These are phyloP conservation scores for Hymenoscyphus repandus DNA, from an alignment of 2,329 filamentous ascomycete genomes.

Conservation along the genomic window DNA sequence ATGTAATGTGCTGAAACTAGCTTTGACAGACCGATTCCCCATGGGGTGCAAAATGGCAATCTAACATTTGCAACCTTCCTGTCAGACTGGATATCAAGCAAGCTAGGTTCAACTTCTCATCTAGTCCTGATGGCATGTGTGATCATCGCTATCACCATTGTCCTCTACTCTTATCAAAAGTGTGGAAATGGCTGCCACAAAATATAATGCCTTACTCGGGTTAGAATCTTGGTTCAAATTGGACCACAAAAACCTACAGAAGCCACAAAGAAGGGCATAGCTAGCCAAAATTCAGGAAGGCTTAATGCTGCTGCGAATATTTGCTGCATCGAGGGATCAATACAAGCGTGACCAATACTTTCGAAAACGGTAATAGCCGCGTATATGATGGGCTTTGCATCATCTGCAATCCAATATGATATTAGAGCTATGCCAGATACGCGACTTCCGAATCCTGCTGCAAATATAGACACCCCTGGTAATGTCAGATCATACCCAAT, in stretches of 20 bases:
- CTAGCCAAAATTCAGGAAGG: slow-evolving; percentile 22
- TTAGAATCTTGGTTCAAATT: background rate
- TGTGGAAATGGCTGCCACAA: background rate
- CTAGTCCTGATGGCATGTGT: no score
- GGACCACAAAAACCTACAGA: slow-evolving; percentile 20
- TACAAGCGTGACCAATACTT: slow-evolving; percentile 27
- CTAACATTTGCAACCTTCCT: no score
- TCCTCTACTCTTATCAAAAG: background rate
- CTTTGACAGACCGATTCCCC: no score
- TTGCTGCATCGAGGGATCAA: slow-evolving; percentile 28
- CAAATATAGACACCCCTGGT: slow-evolving; percentile 26
- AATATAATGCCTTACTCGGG: background rate
- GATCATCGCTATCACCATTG: no score
- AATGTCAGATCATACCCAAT: background rate
- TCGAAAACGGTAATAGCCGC: slow-evolving; percentile 28
- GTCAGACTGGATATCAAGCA: no score
- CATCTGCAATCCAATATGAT: slow-evolving; percentile 25
- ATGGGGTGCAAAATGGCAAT: no score
- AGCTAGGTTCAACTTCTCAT: no score
- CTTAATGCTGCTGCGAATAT: slow-evolving; percentile 26
- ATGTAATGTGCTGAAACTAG: no score
- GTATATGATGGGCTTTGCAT: slow-evolving; percentile 25
- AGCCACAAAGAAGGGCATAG: slow-evolving; percentile 28
- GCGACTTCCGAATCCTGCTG: slow-evolving; percentile 27
- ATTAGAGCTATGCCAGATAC: slow-evolving; percentile 27